Base-by-base conservation (phyloP, 805 yeast species). In the Millerozyma miso region DNA sequence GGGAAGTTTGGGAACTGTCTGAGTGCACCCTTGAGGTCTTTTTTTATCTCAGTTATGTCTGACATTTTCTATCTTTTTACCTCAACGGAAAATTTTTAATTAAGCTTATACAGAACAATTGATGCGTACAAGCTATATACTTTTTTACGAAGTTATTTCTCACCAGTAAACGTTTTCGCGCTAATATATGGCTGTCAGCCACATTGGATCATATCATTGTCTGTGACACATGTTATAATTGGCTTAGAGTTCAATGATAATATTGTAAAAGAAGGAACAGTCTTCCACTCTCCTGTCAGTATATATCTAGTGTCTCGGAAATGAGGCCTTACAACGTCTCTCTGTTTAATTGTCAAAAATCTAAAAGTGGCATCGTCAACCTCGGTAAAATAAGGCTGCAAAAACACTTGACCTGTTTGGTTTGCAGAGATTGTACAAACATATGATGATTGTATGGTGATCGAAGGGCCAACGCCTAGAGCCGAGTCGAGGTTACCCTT, bases 1-100 rank as follows among this genome's bases (percentile, higher is more conserved):
- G 99, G 99, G 74, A 93, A 93, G 71, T 93, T 88, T 51, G 91
- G 96, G 74, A 86, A 91, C 63, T 88, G 96, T 49, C 55, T 69
- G 43, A 71, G 60, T 46, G 58, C 54, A 14, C 59, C 59, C 44
- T 58, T 67, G 48, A 71, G 60, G 47, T 70, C 74, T 29, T 46
- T 50, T 48, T 74, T 69, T 38, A 69, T 52, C 39, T 52, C 59
- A 13, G 19, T 35, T 8, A 23, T 23, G 29, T 23, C 10, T 10
- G 29, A 23, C 29, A 23, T 23, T 23, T 7, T 23, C 10, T n/a
- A n/a, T n/a, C n/a, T n/a, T n/a, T n/a, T n/a, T n/a, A n/a, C n/a
- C n/a, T n/a, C n/a, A n/a, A n/a, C n/a, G n/a, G n/a, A n/a, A n/a
- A n/a, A n/a, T n/a, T n/a, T n/a, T n/a, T n/a, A n/a, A n/a, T n/a